These are phyloP conservation scores for Chaetomium sp. DNA, from an alignment of 2,329 filamentous ascomycete species.

Conservation along the genomic window DNA sequence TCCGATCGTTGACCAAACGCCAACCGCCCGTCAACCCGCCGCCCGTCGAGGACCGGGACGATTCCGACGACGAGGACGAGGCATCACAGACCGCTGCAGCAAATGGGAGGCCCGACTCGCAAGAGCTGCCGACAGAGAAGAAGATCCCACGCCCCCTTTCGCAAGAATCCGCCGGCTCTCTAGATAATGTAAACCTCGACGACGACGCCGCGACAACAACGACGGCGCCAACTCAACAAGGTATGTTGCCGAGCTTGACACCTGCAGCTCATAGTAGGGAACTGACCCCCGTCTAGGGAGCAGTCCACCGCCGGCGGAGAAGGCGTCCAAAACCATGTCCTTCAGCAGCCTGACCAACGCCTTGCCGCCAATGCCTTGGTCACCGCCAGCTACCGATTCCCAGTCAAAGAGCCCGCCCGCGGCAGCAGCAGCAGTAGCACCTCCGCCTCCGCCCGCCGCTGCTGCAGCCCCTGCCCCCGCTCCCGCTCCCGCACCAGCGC, in stretches of 20 bases:
- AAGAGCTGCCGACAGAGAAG: constrained; percentile 23
- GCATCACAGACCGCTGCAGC: constrained; percentile 26
- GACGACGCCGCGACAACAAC: constrained; percentile 48
- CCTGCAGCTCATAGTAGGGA: neutral
- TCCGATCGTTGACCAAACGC: constrained; percentile 64
- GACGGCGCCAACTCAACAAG: constrained; percentile 32
- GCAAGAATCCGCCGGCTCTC: constrained; percentile 45
- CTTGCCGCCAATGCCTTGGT: constrained; percentile 74
- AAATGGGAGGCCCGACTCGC: constrained; percentile 33
- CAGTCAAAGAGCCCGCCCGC: constrained; percentile 50
- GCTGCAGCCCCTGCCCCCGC: constrained; percentile 44
- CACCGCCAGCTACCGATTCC: constrained; percentile 55
- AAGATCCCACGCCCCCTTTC: constrained; percentile 44
- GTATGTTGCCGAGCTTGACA: constrained; percentile 20
- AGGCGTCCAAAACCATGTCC: constrained; percentile 56
- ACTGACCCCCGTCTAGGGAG: constrained; percentile 33
- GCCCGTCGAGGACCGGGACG: constrained; percentile 34
- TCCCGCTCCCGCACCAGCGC: constrained; percentile 39
- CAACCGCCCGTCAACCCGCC: constrained; percentile 43
- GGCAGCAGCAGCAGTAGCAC: constrained; percentile 35
- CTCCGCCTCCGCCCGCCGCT: constrained; percentile 39
- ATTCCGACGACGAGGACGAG: constrained; percentile 39
- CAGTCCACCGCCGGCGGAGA: constrained; percentile 37
- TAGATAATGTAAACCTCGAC: constrained; percentile 68
- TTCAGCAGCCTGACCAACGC: constrained; percentile 71